Evolutionary conservation across 176 grass and related monocot species (phyloP).

Genomic region (Pontederia crassipes): DNA sequence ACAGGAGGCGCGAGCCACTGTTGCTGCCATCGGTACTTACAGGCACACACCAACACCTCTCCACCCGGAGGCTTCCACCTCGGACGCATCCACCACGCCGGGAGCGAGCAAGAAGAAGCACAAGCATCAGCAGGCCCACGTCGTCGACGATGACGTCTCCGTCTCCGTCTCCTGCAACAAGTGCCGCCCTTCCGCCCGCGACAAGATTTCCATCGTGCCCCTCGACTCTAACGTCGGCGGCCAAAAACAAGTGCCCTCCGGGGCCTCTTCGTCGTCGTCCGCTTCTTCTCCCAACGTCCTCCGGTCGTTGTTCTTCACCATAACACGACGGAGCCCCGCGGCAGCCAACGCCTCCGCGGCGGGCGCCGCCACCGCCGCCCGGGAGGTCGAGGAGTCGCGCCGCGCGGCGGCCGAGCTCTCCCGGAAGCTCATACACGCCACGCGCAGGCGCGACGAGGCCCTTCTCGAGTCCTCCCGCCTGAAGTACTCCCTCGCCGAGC

Average conservation of each 20-base stretch:
- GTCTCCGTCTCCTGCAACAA: slow-evolving; percentile 51
- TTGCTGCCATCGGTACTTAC: slow-evolving; percentile 20
- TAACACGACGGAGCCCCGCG: slow-evolving; percentile 27
- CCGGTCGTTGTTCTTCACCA: slow-evolving; percentile 51
- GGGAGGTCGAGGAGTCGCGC: slow-evolving; percentile 56
- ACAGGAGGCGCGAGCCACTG: slow-evolving; percentile 7
- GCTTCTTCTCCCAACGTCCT: slow-evolving; percentile 44
- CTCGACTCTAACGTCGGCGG: not conserved
- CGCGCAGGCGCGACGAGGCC: slow-evolving; percentile 73
- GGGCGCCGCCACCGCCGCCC: slow-evolving; percentile 13
- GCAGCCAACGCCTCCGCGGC: slow-evolving; percentile 27
- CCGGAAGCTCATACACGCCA: slow-evolving; percentile 53
- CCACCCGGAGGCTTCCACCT: not conserved
- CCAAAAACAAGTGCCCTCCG: slow-evolving; percentile 7
- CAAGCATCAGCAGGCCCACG: slow-evolving; percentile 21
- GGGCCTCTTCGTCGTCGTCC: slow-evolving; percentile 45
- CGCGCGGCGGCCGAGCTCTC: slow-evolving; percentile 57
- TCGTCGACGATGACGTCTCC: slow-evolving; percentile 25
- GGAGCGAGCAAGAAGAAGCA: slow-evolving; percentile 19
- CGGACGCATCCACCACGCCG: not conserved
- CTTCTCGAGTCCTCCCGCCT: slow-evolving; percentile 62
- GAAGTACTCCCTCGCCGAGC: slow-evolving; percentile 60
- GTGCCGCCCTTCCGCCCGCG: slow-evolving; percentile 23
- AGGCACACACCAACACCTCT: slow-evolving; percentile 52
- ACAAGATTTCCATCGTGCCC: slow-evolving; percentile 14